phyloP scores from a whole-genome alignment of 257 asterid genomes.

The Scutellaria baicalensis region DNA sequence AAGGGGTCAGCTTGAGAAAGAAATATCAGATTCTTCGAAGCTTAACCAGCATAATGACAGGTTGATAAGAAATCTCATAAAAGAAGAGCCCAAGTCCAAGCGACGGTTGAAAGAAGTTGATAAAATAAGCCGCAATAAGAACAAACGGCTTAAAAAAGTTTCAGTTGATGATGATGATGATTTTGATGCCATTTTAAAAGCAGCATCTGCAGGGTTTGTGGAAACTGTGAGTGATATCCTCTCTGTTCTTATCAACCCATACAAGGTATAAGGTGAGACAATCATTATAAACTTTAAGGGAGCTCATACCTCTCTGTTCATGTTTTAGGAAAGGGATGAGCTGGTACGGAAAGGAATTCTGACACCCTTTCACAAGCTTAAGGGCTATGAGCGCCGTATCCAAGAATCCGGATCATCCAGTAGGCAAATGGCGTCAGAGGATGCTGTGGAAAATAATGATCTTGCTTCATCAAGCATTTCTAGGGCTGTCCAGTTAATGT shows the following conservation, averaged over 20 bases:
- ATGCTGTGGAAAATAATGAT: slow-evolving; percentile 25
- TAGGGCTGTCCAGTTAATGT: slow-evolving; percentile 58
- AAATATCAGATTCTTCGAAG: slow-evolving; percentile 45
- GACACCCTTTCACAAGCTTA: slow-evolving; percentile 93
- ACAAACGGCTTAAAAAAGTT: slow-evolving; percentile 49
- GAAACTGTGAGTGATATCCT: slow-evolving; percentile 75
- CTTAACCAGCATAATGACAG: slow-evolving; percentile 26
- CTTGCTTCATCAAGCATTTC: slow-evolving; percentile 69
- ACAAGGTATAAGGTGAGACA: not conserved
- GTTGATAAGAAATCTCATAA: slow-evolving; percentile 45
- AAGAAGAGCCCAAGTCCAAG: slow-evolving; percentile 55
- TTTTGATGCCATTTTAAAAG: slow-evolving; percentile 79
- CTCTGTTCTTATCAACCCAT: not conserved
- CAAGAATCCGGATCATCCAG: slow-evolving; percentile 62
- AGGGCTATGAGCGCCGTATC: slow-evolving; percentile 89
- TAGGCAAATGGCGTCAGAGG: slow-evolving; percentile 26
- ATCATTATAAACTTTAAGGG: not conserved
- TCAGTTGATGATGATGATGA: slow-evolving; percentile 70
- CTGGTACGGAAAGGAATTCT: slow-evolving; percentile 86
- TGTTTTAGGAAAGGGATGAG: slow-evolving; percentile 90
- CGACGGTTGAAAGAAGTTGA: slow-evolving; percentile 30
- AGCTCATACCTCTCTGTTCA: slow-evolving; percentile 17
- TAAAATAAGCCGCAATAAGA: slow-evolving; percentile 33
- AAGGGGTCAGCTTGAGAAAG: slow-evolving; percentile 67
- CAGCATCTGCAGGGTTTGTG: slow-evolving; percentile 84